phyloP scores from a whole-genome alignment of 2,329 filamentous ascomycete genomes.

The Escovopsis sp. region DNA sequence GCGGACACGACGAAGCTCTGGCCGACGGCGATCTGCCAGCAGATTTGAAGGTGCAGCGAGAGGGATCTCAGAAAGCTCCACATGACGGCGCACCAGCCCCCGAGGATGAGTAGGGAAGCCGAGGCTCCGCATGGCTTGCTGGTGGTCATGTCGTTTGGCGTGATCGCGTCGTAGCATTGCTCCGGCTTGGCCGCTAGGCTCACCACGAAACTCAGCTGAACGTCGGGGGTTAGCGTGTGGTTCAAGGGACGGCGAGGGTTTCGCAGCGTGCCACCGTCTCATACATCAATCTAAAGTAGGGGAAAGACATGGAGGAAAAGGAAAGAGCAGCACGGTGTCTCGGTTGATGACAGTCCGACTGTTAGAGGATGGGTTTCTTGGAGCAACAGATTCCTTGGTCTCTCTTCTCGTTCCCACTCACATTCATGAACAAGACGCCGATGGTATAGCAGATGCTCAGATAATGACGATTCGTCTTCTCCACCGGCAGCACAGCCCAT shows the following conservation, averaged over 20 bases:
- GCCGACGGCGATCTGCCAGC: slow-evolving; percentile 88
- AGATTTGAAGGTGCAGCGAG: slow-evolving; percentile 92
- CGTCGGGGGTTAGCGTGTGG: slow-evolving; percentile 9
- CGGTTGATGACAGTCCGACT: no score
- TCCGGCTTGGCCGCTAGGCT: slow-evolving; percentile 65
- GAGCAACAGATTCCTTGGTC: no score
- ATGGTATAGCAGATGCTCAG: slow-evolving; percentile 75
- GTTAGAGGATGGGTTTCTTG: no score
- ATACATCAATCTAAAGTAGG: no score
- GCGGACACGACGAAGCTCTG: slow-evolving; percentile 79
- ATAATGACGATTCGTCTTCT: slow-evolving; percentile 86
- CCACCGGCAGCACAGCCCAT: slow-evolving; percentile 65
- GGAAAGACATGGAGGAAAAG: neutral
- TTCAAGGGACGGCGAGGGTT: no score
- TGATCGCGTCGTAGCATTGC: slow-evolving; percentile 81
- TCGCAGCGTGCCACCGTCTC: no score
- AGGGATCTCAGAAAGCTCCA: slow-evolving; percentile 87
- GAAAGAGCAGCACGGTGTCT: neutral
- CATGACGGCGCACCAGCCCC: slow-evolving; percentile 69
- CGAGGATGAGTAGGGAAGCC: slow-evolving; percentile 71
- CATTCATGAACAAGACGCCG: slow-evolving; percentile 64
- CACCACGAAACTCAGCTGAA: slow-evolving; percentile 75
- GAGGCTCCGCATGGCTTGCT: slow-evolving; percentile 75
- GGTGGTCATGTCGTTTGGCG: slow-evolving; percentile 81
- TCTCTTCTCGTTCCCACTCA: slow-evolving; percentile 28